Evolutionary conservation across 1,139 yeast genomes (phyloP).

Genomic region (Eremothecium sinecaudum): DNA sequence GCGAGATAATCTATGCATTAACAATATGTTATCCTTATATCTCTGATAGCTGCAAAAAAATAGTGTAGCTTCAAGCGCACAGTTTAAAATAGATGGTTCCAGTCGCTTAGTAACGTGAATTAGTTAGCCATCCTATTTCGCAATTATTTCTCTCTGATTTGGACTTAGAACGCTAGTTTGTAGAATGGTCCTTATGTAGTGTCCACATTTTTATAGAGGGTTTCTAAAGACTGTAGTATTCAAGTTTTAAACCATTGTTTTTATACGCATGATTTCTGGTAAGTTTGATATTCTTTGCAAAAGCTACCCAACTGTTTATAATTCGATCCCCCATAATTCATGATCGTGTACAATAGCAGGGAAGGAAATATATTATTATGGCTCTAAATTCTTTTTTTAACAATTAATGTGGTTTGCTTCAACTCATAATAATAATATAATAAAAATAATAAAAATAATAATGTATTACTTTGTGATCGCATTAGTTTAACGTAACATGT

Average conservation of each 20-base stretch:
- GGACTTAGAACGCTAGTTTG: not conserved
- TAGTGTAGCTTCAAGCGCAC: too few species aligned
- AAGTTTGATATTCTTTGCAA: not conserved
- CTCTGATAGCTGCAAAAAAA: not conserved
- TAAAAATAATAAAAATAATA: not conserved
- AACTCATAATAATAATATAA: not conserved
- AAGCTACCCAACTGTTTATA: slow-evolving; percentile 1
- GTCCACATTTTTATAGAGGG: slow-evolving; percentile 1
- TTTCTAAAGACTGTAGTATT: not conserved
- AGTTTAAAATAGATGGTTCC: too few species aligned
- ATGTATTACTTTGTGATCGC: not conserved
- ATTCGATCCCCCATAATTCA: too few species aligned
- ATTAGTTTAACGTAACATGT: slow-evolving; percentile 2
- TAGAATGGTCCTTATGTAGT: not conserved
- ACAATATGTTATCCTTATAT: slow-evolving; percentile 1
- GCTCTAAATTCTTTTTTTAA: not conserved
- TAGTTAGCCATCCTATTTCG: slow-evolving; percentile 5
- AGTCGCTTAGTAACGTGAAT: too few species aligned
- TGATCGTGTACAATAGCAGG: not conserved
- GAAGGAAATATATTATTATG: not conserved
- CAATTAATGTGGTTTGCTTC: not conserved
- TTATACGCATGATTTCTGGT: not conserved
- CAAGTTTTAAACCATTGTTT: not conserved
- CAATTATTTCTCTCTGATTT: not conserved
- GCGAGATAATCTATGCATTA: not conserved